phyloP scores from a whole-genome alignment of 1,139 yeast genomes.

The Zygosaccharomyces pseudobailii region DNA sequence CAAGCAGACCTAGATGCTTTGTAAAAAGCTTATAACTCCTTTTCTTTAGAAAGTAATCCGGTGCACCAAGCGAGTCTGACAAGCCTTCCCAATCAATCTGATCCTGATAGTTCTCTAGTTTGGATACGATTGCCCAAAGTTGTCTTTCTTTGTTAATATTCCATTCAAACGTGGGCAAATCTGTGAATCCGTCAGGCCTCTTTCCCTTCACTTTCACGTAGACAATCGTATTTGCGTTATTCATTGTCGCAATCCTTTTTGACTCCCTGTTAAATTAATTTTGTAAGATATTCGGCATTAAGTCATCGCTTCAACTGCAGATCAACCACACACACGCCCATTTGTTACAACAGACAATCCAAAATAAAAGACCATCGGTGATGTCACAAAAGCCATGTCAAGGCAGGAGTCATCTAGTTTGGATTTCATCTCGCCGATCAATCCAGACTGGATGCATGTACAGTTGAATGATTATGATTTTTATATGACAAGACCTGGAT shows the following conservation, averaged over 20 bases:
- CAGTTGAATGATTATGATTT: conserved; percentile 51
- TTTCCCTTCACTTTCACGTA: conserved; percentile 35
- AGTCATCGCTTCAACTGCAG: neutral
- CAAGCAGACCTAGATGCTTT: conserved; percentile 25
- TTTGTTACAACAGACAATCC: neutral
- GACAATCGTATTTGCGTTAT: conserved; percentile 27
- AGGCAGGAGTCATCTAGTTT: conserved; percentile 7
- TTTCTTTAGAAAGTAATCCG: conserved; percentile 26
- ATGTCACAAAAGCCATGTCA: conserved; percentile 10
- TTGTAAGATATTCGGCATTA: too few relatives aligned
- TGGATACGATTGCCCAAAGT: conserved; percentile 40
- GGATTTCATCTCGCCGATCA: conserved; percentile 9
- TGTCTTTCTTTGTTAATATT: conserved; percentile 37
- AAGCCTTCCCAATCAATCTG: conserved; percentile 39
- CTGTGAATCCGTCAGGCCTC: conserved; percentile 39
- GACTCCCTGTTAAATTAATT: neutral
- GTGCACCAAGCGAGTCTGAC: conserved; percentile 25
- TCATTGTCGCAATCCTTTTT: conserved; percentile 16
- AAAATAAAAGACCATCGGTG: neutral
- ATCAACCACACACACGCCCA: too few relatives aligned
- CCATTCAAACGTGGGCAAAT: conserved; percentile 43
- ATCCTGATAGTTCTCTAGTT: conserved; percentile 30
- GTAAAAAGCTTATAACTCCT: conserved; percentile 30
- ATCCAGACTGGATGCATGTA: conserved; percentile 18
- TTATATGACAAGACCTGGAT: conserved; percentile 49